Base-by-base conservation (phyloP, 345 rosid species). In the Eucalyptus regnans region DNA sequence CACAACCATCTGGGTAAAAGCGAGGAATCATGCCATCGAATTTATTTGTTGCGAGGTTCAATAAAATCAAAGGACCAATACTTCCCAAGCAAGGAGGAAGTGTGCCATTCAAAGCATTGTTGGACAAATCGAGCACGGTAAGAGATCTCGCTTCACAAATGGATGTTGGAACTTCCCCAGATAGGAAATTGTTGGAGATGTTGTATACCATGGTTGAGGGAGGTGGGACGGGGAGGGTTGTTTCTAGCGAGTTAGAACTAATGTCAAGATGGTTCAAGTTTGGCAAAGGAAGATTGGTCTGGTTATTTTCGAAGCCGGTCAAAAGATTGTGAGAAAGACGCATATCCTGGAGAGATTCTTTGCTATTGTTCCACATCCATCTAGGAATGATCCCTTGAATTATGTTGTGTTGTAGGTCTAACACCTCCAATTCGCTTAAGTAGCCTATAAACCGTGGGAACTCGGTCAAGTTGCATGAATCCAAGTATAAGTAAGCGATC, bases 141-240 rank as follows among this genome's bases (percentile, higher is more conserved):
- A 71, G 46, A 37, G 46, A 71, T 7, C 46, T 71, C 46, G 0
- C 7, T 71, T 17, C 27, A 18, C 81, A 71, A 2, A 71, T 71
- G 46, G 81, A 71, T 9, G 0, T 37, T 37, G 46, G 46, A 71
- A 71, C 7, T 5, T 71, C 14, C 46, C 81, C 25, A 71, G 0
- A 71, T 37, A 37, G 46, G 2, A 37, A 0, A 71, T 71, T 71
- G 2, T 71, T 3, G 13, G 46, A 71, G 46, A 71, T 37, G 81
- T 3, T 0, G 2, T 71, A 71, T 11, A 37, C 0, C 8, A 0
- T 16, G 2, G 37, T 46, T 4, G 1, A 18, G 46, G 81, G 46
- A 9, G 46, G 81, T 37, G 27, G 81, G 46, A 71, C 1, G 2
- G 13, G 46, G 0, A 37, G 46, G 13, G 14, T 71, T 10, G 81